A percentile compares a stretch with the other conserved stretches of the same genome.
Evolutionary conservation across 2,329 filamentous ascomycete genomes (phyloP).

Genomic region (Talaromyces sp.): DNA sequence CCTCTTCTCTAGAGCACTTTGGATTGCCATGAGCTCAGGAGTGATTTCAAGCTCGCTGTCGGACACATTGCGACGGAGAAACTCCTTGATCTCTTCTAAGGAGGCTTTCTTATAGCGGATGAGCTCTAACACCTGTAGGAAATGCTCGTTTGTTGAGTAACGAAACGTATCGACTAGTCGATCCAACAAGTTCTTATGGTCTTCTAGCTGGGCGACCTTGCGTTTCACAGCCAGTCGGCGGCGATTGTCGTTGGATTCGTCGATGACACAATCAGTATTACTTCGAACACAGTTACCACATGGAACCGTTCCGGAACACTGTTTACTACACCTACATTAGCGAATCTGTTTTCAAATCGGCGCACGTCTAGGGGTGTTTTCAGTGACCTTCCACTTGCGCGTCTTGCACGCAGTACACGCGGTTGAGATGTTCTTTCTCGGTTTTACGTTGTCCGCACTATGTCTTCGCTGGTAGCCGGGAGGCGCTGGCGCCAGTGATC

Average conservation of each 20-base stretch:
- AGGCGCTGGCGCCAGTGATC: conserved; percentile 10
- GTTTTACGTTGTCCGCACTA: conserved; percentile 5
- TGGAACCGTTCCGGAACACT: conserved; percentile 19
- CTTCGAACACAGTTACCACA: conserved; percentile 19
- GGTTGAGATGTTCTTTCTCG: conserved; percentile 10
- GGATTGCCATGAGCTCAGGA: conserved; percentile 6
- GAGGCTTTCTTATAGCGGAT: conserved; percentile 3
- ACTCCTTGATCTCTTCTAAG: conserved; percentile 6
- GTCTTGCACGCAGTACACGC: conserved; percentile 10
- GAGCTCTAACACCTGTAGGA: conserved; percentile 7
- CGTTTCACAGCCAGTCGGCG: conserved; percentile 20
- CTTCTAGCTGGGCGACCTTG: conserved; percentile 19
- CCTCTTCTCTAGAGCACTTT: conserved; percentile 1
- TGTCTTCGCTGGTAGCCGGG: conserved; percentile 10
- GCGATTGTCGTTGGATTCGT: conserved; percentile 19
- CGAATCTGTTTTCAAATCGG: not conserved
- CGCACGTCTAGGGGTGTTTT: not conserved
- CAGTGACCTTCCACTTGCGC: conserved; percentile 10
- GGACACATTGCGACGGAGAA: conserved; percentile 1
- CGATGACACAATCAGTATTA: conserved; percentile 18
- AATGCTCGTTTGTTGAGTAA: conserved; percentile 11
- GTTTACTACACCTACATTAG: conserved; percentile 26
- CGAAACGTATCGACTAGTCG: conserved; percentile 18
- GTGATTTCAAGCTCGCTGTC: conserved; percentile 5
- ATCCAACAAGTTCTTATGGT: conserved; percentile 17